Conservation (phyloP, 2,329 filamentous ascomycete genomes). For the Trichoderma afroharzianum region DNA sequence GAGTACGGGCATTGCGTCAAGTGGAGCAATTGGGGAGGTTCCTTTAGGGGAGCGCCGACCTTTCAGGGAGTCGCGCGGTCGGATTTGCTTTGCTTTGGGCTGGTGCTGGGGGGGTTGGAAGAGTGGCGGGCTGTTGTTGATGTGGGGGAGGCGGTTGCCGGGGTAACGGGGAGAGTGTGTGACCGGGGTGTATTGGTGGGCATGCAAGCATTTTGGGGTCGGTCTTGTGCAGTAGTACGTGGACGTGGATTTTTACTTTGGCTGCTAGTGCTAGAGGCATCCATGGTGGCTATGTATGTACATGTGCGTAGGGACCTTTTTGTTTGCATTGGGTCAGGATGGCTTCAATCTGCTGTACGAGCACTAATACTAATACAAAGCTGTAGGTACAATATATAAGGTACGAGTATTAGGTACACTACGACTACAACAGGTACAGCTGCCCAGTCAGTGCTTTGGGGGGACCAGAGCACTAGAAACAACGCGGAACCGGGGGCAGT, state of each 20-base stretch:
- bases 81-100: background rate
- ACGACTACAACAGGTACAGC: background rate
- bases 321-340: background rate
- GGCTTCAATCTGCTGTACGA: background rate
- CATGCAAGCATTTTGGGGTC: slow-evolving; percentile 10
- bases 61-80: slow-evolving; percentile 11
- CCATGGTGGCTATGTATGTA: background rate
- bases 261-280: background rate
- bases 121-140: slow-evolving; percentile 20
- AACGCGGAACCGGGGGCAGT: background rate
- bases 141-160: slow-evolving; percentile 22
- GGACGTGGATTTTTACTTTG: background rate
- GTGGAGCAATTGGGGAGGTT: slow-evolving; percentile 3
- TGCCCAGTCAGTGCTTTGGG: background rate
- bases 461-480: background rate
- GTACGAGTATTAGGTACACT: too few species aligned
- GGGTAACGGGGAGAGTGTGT: slow-evolving; percentile 10
- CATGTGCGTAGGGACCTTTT: slow-evolving; percentile 4
- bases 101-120: background rate
- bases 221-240: background rate
- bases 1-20: slow-evolving; percentile 7
- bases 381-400: background rate
- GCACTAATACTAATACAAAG: too few species aligned
- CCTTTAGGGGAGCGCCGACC: slow-evolving; percentile 11
- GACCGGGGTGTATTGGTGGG: background rate